Evolutionary conservation across 140 eudicot species (phyloP).

Genomic region (Senecio squalidus): DNA sequence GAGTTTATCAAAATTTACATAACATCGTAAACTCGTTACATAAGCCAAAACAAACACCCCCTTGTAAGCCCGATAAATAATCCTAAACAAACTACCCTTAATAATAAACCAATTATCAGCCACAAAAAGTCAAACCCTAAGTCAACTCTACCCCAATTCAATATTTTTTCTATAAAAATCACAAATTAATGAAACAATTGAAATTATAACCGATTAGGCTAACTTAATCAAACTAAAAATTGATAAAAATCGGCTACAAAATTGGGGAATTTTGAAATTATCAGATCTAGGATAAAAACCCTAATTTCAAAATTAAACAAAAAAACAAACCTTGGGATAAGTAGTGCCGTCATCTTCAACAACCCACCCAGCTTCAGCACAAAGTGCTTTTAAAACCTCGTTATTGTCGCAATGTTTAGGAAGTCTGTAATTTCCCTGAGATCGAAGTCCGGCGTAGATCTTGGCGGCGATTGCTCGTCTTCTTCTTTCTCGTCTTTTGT

Average conservation of each 20-base stretch:
- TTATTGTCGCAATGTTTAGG: constrained; percentile 95
- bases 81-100: too few species aligned
- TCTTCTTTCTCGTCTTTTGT: constrained; percentile 81
- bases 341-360: constrained; percentile 96
- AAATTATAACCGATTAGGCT: background rate
- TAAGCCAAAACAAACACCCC: too few species aligned
- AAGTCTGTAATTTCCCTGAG: constrained; percentile 82
- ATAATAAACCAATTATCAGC: too few species aligned
- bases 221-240: background rate
- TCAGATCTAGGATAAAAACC: constrained; percentile 11
- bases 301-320: background rate
- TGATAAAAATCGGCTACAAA: too few species aligned
- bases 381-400: constrained; percentile 87
- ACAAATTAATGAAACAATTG: background rate
- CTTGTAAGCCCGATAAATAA: too few species aligned
- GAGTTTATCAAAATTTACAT: too few species aligned
- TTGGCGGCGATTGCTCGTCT: constrained; percentile 92
- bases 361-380: constrained; percentile 89
- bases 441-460: constrained; percentile 79
- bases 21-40: too few species aligned
- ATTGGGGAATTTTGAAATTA: too few species aligned
- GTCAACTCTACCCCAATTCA: background rate
- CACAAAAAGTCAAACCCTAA: too few species aligned
- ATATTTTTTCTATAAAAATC: too few species aligned
- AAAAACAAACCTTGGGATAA: constrained; percentile 61